Conservation (phyloP, 148 eudicot species). For the Vaccinium darrowii region DNA sequence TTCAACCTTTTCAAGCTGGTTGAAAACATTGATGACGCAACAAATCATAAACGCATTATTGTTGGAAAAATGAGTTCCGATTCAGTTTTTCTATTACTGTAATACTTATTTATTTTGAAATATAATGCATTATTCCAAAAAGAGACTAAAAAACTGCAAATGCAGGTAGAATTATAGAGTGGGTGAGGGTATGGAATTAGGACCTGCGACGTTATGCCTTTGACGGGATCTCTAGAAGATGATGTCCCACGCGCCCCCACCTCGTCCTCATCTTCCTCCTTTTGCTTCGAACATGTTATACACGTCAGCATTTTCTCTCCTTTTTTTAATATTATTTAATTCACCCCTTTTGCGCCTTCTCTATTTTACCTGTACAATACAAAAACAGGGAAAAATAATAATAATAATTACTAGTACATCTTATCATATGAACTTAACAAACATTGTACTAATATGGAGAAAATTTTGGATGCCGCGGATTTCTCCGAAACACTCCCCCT, state of each 20-base stretch:
- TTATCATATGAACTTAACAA: background rate
- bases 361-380: conserved; percentile 8
- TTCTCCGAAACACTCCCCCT: too few relatives aligned
- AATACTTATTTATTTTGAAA: too few relatives aligned
- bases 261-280: conserved; percentile 46
- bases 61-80: too few relatives aligned
- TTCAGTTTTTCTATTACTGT: too few relatives aligned
- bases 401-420: background rate
- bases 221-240: conserved; percentile 78
- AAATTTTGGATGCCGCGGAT: too few relatives aligned
- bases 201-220: conserved; percentile 84
- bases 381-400: background rate
- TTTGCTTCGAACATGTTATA: conserved; percentile 89
- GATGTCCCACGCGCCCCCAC: conserved; percentile 62
- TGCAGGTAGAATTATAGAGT: too few relatives aligned
- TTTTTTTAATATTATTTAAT: background rate
- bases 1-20: too few relatives aligned
- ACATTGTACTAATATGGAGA: too few relatives aligned
- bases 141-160: too few relatives aligned
- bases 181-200: conserved; percentile 12
- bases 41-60: too few relatives aligned
- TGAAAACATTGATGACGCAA: too few relatives aligned
- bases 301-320: conserved; percentile 66
- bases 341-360: conserved; percentile 9
- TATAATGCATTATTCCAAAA: too few relatives aligned